A percentile compares a stretch with the other conserved stretches of the same genome.
Evolutionary conservation across 2,329 filamentous ascomycete genomes (phyloP).

Genomic region (Karstenula rhodostoma): DNA sequence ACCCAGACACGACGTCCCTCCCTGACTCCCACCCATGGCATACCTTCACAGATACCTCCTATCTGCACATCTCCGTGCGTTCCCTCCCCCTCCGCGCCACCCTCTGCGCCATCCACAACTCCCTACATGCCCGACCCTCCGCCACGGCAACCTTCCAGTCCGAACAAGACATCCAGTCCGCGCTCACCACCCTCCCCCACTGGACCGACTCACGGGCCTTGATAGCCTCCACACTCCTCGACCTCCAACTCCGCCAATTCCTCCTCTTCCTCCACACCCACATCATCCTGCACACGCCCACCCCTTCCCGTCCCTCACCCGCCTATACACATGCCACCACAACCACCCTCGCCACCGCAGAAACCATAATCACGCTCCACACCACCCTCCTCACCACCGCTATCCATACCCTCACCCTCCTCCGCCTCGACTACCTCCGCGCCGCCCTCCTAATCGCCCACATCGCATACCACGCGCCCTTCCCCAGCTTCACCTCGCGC

Average conservation of each 20-base stretch:
- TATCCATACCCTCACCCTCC: constrained; percentile 27
- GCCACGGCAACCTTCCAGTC: constrained; percentile 25
- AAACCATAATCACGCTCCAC: constrained; percentile 24
- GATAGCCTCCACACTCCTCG: constrained; percentile 29
- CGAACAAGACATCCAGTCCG: constrained; percentile 23
- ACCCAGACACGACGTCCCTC: constrained; percentile 17
- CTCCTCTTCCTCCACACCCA: constrained; percentile 33
- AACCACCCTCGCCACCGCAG: constrained; percentile 22
- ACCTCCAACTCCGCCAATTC: constrained; percentile 39
- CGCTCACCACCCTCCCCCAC: constrained; percentile 19
- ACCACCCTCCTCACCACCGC: constrained; percentile 17
- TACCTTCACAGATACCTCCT: constrained; percentile 32
- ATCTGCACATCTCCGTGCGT: constrained; percentile 21
- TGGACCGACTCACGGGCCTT: constrained; percentile 22
- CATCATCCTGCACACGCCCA: constrained; percentile 9
- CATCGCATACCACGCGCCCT: constrained; percentile 29
- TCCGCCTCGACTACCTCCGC: constrained; percentile 31
- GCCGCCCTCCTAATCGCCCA: constrained; percentile 30
- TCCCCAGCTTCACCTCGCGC: constrained; percentile 16
- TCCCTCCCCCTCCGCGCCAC: constrained; percentile 19
- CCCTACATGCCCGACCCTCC: constrained; percentile 14
- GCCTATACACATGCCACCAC: constrained; percentile 21
- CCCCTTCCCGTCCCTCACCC: background rate
- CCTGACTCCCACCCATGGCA: constrained; percentile 22
- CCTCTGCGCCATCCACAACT: constrained; percentile 23